phyloP scores from a whole-genome alignment of 1,284 basidiomycete genomes.

The Rhodotorula mucilaginosa region DNA sequence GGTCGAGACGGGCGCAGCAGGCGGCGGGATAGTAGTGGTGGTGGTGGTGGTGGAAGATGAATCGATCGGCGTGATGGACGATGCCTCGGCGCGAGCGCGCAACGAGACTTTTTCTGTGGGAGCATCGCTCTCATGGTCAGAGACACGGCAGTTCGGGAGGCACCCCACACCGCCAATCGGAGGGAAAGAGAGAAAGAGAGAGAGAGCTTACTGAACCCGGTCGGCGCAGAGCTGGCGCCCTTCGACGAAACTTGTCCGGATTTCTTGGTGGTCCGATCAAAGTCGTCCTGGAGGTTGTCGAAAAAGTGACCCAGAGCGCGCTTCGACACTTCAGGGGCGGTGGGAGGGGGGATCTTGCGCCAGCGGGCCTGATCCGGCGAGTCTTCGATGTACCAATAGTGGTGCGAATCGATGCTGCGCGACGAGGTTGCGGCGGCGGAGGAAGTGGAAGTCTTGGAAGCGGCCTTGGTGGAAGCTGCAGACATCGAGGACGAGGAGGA shows the following conservation, averaged over 20 bases:
- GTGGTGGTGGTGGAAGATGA: background rate
- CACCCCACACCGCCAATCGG: background rate
- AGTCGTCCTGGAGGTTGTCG: background rate
- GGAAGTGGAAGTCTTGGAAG: background rate
- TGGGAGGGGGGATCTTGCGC: background rate
- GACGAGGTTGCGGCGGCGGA: background rate
- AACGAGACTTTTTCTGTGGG: background rate
- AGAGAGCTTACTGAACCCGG: background rate
- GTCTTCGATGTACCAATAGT: constrained; percentile 22
- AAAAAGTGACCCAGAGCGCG: background rate
- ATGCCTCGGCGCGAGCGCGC: background rate
- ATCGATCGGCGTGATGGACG: background rate
- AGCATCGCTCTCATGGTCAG: background rate
- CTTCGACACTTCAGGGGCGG: background rate
- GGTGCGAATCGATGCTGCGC: constrained; percentile 5
- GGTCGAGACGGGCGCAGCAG: background rate
- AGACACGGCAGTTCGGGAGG: background rate
- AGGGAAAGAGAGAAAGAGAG: background rate
- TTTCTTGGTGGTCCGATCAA: background rate
- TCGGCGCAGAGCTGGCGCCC: background rate
- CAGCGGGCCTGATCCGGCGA: constrained; percentile 3
- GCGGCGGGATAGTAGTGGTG: background rate
- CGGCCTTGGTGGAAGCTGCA: too few relatives aligned
- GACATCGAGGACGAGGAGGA: too few relatives aligned
- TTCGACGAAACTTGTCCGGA: background rate